A percentile compares a stretch with the other conserved stretches of the same genome.
Evolutionary conservation across 352 stramenopile species (phyloP).

Genomic region (Phytophthora aleatoria): DNA sequence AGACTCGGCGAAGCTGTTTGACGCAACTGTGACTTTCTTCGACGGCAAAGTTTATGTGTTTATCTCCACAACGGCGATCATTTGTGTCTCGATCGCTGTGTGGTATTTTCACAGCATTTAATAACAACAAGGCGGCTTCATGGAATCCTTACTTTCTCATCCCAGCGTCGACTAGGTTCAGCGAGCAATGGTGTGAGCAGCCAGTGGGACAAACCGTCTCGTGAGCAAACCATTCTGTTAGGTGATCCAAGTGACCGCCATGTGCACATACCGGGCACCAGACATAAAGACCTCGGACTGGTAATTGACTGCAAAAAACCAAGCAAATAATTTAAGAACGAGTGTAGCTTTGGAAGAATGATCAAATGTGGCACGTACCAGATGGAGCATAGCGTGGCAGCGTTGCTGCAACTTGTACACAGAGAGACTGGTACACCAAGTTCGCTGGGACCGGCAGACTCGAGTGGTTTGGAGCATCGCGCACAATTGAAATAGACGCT

Average conservation of each 20-base stretch:
- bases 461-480: conserved; percentile 75
- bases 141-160: conserved; percentile 10
- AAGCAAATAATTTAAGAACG: conserved; percentile 7
- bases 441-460: conserved; percentile 44
- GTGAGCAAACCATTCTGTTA: conserved; percentile 80
- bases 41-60: conserved; percentile 15
- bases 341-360: not conserved
- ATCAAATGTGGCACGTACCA: conserved; percentile 53
- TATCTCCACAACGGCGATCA: conserved; percentile 24
- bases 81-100: conserved; percentile 21
- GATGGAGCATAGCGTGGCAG: conserved; percentile 82
- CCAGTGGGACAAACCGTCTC: conserved; percentile 77
- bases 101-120: conserved; percentile 35
- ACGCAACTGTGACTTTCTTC: conserved; percentile 15
- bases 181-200: conserved; percentile 71
- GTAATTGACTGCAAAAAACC: conserved; percentile 65
- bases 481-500: conserved; percentile 88
- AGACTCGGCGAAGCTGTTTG: conserved; percentile 16
- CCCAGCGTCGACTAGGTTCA: conserved; percentile 39
- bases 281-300: conserved; percentile 88
- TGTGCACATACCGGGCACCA: conserved; percentile 93
- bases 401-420: conserved; percentile 77
- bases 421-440: conserved; percentile 39
- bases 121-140: conserved; percentile 2
- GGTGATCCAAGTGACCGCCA: conserved; percentile 85